These are phyloP conservation scores for Pestalotiopsis sp. DNA, from an alignment of 2,329 filamentous ascomycete species.

Conservation along the genomic window DNA sequence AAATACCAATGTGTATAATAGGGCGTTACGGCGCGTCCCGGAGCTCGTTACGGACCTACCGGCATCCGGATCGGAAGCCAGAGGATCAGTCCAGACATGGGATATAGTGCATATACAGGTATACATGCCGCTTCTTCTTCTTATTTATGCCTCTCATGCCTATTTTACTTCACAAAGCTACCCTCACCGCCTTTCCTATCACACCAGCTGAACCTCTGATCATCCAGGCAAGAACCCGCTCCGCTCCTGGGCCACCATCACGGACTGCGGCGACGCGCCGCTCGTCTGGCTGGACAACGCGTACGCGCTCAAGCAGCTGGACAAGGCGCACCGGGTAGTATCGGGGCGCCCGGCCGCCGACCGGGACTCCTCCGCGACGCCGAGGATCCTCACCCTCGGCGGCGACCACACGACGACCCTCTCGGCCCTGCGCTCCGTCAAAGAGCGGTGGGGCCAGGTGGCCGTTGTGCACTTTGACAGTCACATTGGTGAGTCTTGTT, in stretches of 20 bases:
- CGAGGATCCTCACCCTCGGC: constrained; percentile 62
- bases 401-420: constrained; percentile 68
- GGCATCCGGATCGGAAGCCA: constrained; percentile 33
- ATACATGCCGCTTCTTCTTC: not conserved
- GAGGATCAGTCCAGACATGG: constrained; percentile 22
- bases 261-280: constrained; percentile 81
- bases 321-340: constrained; percentile 58
- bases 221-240: constrained; percentile 63
- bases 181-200: too few relatives aligned
- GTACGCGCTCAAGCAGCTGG: constrained; percentile 74
- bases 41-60: constrained; percentile 36
- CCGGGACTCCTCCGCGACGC: too few relatives aligned
- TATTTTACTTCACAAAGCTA: too few relatives aligned
- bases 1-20: constrained; percentile 14
- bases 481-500: constrained; percentile 53
- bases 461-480: constrained; percentile 67
- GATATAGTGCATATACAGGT: constrained; percentile 52
- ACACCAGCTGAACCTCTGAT: not conserved
- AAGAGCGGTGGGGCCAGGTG: constrained; percentile 57
- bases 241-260: constrained; percentile 69
- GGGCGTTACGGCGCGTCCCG: constrained; percentile 34
- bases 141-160: too few relatives aligned
- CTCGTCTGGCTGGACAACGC: constrained; percentile 78
- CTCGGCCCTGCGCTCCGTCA: constrained; percentile 61
- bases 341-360: constrained; percentile 34